phyloP scores from a whole-genome alignment of 1,284 basidiomycete species.

The Sphagnurus paluster region DNA sequence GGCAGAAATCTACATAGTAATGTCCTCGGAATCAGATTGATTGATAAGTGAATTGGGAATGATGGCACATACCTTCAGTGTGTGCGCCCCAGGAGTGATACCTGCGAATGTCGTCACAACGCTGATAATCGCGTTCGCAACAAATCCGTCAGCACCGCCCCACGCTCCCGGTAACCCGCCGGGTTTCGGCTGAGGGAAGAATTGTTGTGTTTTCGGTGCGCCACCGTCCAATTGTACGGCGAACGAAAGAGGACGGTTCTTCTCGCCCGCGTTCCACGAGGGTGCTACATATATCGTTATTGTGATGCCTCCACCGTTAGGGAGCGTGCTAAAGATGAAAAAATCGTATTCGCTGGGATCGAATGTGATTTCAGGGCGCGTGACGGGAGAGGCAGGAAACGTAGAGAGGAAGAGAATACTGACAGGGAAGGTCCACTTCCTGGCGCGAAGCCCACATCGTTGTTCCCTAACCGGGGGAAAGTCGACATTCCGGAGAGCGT shows the following conservation, averaged over 20 bases:
- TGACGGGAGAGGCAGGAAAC: conserved; percentile 2
- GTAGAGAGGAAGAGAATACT: conserved; percentile 24
- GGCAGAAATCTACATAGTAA: conserved; percentile 45
- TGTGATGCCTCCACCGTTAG: conserved; percentile 41
- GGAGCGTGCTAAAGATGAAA: conserved; percentile 51
- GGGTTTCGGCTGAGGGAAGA: conserved; percentile 49
- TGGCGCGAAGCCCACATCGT: conserved; percentile 54
- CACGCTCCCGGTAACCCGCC: conserved; percentile 54
- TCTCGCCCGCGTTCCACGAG: conserved; percentile 56
- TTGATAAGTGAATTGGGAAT: background rate
- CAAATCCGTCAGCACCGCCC: conserved; percentile 52
- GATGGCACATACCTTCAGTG: conserved; percentile 43
- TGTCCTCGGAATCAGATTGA: background rate
- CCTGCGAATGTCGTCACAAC: conserved; percentile 41
- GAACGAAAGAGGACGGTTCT: conserved; percentile 53
- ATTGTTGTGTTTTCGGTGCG: conserved; percentile 45
- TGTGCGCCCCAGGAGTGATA: conserved; percentile 52
- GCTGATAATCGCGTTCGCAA: conserved; percentile 49
- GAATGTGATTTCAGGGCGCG: background rate
- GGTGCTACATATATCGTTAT: conserved; percentile 58
- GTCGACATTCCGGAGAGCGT: conserved; percentile 63
- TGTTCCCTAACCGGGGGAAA: conserved; percentile 52
- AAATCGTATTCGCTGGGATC: conserved; percentile 61
- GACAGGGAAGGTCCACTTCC: conserved; percentile 63
- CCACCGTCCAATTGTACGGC: conserved; percentile 56